These are phyloP conservation scores for Medicago truncatula DNA, from an alignment of 306 rosid genomes.

Conservation along the genomic window DNA sequence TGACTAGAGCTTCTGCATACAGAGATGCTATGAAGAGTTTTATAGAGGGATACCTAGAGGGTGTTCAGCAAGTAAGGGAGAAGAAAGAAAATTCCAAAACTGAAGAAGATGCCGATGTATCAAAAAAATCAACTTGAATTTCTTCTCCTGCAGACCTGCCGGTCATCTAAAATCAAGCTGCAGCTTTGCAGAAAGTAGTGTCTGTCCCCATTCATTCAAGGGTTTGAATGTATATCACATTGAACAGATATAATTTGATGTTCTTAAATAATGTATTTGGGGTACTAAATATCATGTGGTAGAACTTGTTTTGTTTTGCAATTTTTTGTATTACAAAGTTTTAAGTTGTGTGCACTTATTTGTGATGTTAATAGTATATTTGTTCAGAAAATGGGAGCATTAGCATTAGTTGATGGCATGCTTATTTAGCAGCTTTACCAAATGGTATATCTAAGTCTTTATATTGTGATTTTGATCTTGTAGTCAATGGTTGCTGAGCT, in stretches of 20 bases:
- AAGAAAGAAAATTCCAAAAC: slow-evolving; percentile 59
- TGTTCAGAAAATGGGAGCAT: slow-evolving; percentile 24
- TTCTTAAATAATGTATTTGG: slow-evolving; percentile 37
- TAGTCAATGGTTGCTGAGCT: slow-evolving; percentile 22
- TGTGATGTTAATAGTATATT: slow-evolving; percentile 5
- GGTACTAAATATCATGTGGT: slow-evolving; percentile 21
- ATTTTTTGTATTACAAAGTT: slow-evolving; percentile 20
- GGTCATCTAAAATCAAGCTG: slow-evolving; percentile 23
- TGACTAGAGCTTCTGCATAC: slow-evolving; percentile 93
- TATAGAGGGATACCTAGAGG: slow-evolving; percentile 84
- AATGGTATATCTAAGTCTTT: slow-evolving; percentile 14
- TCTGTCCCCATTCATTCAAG: slow-evolving; percentile 9
- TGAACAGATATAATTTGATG: slow-evolving; percentile 10
- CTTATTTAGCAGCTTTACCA: slow-evolving; percentile 9
- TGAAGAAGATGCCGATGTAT: slow-evolving; percentile 48
- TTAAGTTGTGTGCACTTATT: neutral
- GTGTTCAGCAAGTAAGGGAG: slow-evolving; percentile 71
- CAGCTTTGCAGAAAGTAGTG: slow-evolving; percentile 40
- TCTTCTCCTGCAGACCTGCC: slow-evolving; percentile 25
- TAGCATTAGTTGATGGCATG: slow-evolving; percentile 7
- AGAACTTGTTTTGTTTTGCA: slow-evolving; percentile 14
- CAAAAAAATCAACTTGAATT: slow-evolving; percentile 53
- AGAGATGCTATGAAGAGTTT: slow-evolving; percentile 88
- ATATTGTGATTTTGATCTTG: slow-evolving; percentile 1
- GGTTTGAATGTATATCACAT: neutral